Evolutionary conservation across 164 flowering plant species (phyloP), one percentile per base, ranked within the genome.

Genomic region (Platanus orientalis): DNA sequence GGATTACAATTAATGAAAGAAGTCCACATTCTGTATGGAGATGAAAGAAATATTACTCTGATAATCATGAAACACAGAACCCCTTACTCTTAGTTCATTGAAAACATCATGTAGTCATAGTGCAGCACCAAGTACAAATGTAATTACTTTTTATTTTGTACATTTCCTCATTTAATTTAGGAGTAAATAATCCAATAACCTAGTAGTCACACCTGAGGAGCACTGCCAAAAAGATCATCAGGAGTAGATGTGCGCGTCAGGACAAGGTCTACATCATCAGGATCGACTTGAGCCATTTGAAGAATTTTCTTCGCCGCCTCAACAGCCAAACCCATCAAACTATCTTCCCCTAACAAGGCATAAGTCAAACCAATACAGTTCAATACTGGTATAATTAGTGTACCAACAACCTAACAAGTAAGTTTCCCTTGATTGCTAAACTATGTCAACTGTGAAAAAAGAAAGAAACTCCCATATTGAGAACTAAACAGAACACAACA

Each of bases 151-250:
- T 44, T 42, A 29, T 13, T 21, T 45, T n/a, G n/a, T n/a, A n/a
- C n/a, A n/a, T n/a, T n/a, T n/a, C n/a, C n/a, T n/a, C n/a, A n/a
- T n/a, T n/a, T n/a, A n/a, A n/a, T n/a, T 45, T 9, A 14, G 1
- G 10, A 7, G 42, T 36, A 36, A 1, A 36, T 10, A 36, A 7
- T 36, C 42, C 42, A 7, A n/a, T 7, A 36, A 36, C 0, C 10
- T 36, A 7, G 42, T 32, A 11, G 0, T 1, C 28, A 16, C 78
- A 91, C 99, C 97, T 89, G 99, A 67, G 97, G 88, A 59, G 92
- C 97, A 81, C 84, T 77, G 27, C 99, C 99, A 73, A 94, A 94
- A 72, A 89, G 84, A 75, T 94, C 99, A 54, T 94, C 97, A 17
- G 99, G 93, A 51, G 99, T 89, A 53, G 99, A 94, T 26, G 96